Conservation (phyloP, 1,284 basidiomycete genomes). For the Stygiomarasmius scandens region DNA sequence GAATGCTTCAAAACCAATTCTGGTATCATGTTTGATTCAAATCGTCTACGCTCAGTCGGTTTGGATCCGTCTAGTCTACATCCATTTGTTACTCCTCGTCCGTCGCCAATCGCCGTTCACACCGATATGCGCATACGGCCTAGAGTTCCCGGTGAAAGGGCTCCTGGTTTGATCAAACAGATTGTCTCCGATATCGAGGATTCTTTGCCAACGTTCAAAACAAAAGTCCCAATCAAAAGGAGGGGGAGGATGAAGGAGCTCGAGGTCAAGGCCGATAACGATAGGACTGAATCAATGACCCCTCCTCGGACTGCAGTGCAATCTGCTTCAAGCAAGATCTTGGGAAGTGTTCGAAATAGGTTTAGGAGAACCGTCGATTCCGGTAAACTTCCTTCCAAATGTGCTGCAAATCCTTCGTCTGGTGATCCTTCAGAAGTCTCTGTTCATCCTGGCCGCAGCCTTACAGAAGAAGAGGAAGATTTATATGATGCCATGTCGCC, state of each 20-base stretch:
- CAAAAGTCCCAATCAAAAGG: neutral
- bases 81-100: constrained; percentile 24
- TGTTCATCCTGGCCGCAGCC: no score
- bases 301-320: no score
- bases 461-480: constrained; percentile 45
- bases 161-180: neutral
- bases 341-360: no score
- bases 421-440: no score
- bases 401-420: no score
- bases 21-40: constrained; percentile 44
- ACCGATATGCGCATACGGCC: constrained; percentile 7
- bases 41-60: constrained; percentile 41
- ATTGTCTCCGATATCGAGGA: no score
- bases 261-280: no score
- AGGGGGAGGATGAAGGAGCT: no score
- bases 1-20: constrained; percentile 56
- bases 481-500: constrained; percentile 42
- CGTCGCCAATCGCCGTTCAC: constrained; percentile 19
- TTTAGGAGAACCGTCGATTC: neutral
- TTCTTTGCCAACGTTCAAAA: neutral
- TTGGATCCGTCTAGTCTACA: constrained; percentile 26
- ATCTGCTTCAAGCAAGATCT: no score
- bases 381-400: no score
- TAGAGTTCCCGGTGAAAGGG: constrained; percentile 11
- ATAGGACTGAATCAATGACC: no score